A percentile compares a stretch with the other conserved stretches of the same genome.
Evolutionary conservation across 148 eudicot genomes (phyloP).

Genomic region (Euryodendron excelsum): DNA sequence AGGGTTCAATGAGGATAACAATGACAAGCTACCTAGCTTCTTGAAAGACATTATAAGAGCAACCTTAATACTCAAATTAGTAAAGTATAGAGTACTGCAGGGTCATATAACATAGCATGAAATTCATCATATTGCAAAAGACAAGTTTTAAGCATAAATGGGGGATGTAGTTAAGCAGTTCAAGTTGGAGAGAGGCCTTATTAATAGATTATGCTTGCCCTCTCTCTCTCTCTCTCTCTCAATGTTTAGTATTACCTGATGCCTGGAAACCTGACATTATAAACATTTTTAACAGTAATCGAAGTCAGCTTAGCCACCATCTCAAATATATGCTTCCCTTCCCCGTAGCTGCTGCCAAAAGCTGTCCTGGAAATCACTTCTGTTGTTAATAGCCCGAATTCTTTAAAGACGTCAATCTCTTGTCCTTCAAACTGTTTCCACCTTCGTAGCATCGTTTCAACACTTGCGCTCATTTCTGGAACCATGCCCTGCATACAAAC

Average conservation of each 20-base stretch:
- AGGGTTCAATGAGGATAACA: neutral
- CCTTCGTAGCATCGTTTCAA: slow-evolving; percentile 31
- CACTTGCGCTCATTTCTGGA: slow-evolving; percentile 36
- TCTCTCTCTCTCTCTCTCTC: too few relatives aligned
- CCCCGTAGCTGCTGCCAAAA: slow-evolving; percentile 41
- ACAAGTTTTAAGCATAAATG: too few relatives aligned
- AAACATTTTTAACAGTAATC: slow-evolving; percentile 26
- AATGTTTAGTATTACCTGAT: slow-evolving; percentile 30
- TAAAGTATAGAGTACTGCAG: too few relatives aligned
- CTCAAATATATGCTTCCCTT: slow-evolving; percentile 41
- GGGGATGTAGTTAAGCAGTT: too few relatives aligned
- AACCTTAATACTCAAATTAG: too few relatives aligned
- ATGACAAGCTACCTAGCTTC: too few relatives aligned
- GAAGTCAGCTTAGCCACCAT: slow-evolving; percentile 32
- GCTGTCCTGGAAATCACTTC: slow-evolving; percentile 49
- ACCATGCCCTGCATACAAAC: slow-evolving; percentile 31
- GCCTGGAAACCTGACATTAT: slow-evolving; percentile 27
- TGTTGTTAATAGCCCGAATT: slow-evolving; percentile 33
- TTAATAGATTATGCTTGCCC: too few relatives aligned
- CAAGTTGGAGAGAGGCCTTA: too few relatives aligned
- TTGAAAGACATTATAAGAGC: too few relatives aligned
- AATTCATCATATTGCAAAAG: too few relatives aligned
- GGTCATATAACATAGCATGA: too few relatives aligned
- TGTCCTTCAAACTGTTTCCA: slow-evolving; percentile 36
- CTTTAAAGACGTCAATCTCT: slow-evolving; percentile 39